A percentile compares a stretch with the other conserved stretches of the same genome.
These are phyloP conservation scores for Penicillium sp. DNA, from an alignment of 2,329 filamentous ascomycete species.

Conservation along the genomic window DNA sequence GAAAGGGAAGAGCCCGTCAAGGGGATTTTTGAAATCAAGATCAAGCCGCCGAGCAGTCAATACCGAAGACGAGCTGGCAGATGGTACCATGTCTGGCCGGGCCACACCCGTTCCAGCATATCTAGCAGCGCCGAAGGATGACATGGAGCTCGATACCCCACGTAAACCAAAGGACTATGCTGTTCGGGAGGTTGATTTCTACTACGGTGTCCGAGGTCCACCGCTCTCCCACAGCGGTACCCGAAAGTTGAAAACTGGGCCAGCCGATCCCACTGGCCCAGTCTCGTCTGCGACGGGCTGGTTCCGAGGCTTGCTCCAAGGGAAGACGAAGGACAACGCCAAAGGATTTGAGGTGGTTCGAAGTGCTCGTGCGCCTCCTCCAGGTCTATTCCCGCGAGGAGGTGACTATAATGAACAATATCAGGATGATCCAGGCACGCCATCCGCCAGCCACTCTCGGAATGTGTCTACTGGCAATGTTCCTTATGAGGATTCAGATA, in stretches of 20 bases:
- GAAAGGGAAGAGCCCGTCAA: slow-evolving; percentile 41
- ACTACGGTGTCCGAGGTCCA: slow-evolving; percentile 88
- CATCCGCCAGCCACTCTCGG: slow-evolving; percentile 23
- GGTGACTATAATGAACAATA: slow-evolving; percentile 65
- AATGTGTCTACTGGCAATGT: slow-evolving; percentile 24
- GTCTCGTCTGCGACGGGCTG: slow-evolving; percentile 87
- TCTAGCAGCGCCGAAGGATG: slow-evolving; percentile 52
- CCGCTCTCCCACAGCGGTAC: slow-evolving; percentile 79
- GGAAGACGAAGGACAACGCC: slow-evolving; percentile 87
- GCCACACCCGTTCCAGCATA: slow-evolving; percentile 55
- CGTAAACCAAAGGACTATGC: slow-evolving; percentile 72
- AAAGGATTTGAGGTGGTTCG: slow-evolving; percentile 97
- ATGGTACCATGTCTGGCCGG: slow-evolving; percentile 45
- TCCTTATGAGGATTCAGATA: slow-evolving; percentile 31
- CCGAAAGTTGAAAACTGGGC: slow-evolving; percentile 85
- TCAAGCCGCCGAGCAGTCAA: slow-evolving; percentile 29
- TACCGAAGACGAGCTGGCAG: slow-evolving; percentile 34
- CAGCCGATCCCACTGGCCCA: slow-evolving; percentile 88
- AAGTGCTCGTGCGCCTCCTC: slow-evolving; percentile 79
- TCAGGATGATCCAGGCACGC: slow-evolving; percentile 49
- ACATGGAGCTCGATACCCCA: slow-evolving; percentile 53
- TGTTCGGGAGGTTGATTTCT: slow-evolving; percentile 93
- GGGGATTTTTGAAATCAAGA: slow-evolving; percentile 43
- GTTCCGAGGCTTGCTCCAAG: slow-evolving; percentile 75
- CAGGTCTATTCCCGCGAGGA: slow-evolving; percentile 58